Base-by-base conservation (phyloP, 208 protist species). In the Leishmania martiniquensis region DNA sequence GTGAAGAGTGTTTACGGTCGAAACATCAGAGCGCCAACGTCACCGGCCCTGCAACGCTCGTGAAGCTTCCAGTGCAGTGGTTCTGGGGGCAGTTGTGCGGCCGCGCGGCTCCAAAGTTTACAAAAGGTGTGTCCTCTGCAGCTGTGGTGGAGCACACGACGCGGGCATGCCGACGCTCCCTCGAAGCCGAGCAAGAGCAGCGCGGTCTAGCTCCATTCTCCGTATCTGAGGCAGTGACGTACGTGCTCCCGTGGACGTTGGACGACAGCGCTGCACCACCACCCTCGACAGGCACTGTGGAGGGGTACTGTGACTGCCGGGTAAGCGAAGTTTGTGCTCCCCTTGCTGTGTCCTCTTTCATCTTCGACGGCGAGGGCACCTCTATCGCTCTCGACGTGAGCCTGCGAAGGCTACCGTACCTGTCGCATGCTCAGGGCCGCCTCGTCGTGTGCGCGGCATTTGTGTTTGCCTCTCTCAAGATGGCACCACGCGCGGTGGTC, bases 41-140 rank as follows among this genome's bases (percentile, higher is more conserved):
- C 37, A 34, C 25, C 29, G 29, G 57, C 22, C 57, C 57, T 63
- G 29, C 37, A 20, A 68, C 10, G 4, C 63, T 45, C 63, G 15
- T 25, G 63, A 20, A 20, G 63, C 63, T 76, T 17, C 45, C 71
- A 6, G 12, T 71, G 7, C 70, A 72, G 37, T 62, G 55, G 70
- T 76, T 81, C 62, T 81, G 70, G 70, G 77, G 72, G 55, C 69
- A 76, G 70, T 22, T 81, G 15, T 81, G 77, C 44, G 77, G 77
- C 12, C 70, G 49, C 52, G 68, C 77, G 9, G 69, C 52, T 34
- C 52, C 72, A 34, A 62, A 69, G 42, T 76, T 76, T 63, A 12
- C 32, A 1, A 29, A 52, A 17, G 55, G 20, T 3, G 34, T 51
- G 13, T 49, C 70, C n/a, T 62, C 49, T 20, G 42, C 47, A 20